Evolutionary conservation across 2,329 filamentous ascomycete genomes (phyloP), one percentile per base, ranked within the genome.

Genomic region (Hypoxylon sp.): DNA sequence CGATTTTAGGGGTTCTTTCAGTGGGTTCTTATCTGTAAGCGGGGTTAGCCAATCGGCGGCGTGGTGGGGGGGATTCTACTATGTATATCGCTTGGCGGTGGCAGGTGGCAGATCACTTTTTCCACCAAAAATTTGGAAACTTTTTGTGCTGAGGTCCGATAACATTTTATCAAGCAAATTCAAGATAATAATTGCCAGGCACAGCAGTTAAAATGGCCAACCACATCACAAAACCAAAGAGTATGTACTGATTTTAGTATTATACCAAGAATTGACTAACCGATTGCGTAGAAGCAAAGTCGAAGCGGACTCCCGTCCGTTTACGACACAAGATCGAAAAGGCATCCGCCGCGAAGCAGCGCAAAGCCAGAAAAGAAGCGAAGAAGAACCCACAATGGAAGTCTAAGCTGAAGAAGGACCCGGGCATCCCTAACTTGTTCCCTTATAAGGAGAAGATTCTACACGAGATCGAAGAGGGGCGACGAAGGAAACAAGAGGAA

Each of bases 321-420:
- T 87, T 99, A 77, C 91, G 95, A 73, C 91, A 98, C 85, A 98
- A 97, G 84, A 98, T 99, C 81, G 89, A 97, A 80, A 99, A 99
- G 83, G 91, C 92, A 22, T 93, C 94, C 59, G 89, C 89, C 46
- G 91, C 93, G 70, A 99, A 99, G 85, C 94, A 97, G 83, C 90
- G 91, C 79, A 99, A 99, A 83, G 84, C 90, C 69, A 91, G 90
- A 78, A 98, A 97, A 86, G 86, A 90, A 63, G 94, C 92, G 62
- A 98, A 97, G 85, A 94, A 97, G 89, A 97, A 98, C 81, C 95
- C 96, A 35, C 90, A 97, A 93, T 98, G 96, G 94, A 90, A 92
- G 74, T 94, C 94, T 66, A 93, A 94, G 80, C 80, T 97, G 74
- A 98, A 98, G 88, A 99, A 98, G 84, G 96, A 99, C 77, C 96